Evolutionary conservation across 441 rosid species (phyloP).

Genomic region (Jatropha multifida): DNA sequence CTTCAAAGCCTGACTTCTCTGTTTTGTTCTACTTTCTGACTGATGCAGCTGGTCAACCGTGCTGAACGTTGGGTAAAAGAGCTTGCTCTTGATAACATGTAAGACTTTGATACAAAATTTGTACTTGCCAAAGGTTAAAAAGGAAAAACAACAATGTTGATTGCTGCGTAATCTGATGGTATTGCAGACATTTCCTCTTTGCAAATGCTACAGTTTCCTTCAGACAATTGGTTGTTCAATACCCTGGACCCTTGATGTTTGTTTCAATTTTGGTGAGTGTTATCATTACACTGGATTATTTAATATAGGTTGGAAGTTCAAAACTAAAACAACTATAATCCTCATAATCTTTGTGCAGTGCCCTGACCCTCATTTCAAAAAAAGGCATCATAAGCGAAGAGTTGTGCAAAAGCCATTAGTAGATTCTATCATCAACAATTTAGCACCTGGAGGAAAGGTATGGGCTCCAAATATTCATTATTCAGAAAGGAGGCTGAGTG

Average conservation of each 20-base stretch:
- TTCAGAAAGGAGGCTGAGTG: background rate
- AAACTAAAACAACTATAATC: background rate
- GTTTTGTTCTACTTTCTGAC: conserved; percentile 16
- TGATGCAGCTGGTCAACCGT: conserved; percentile 74
- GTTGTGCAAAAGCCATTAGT: conserved; percentile 79
- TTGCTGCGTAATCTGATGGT: conserved; percentile 6
- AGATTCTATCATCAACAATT: conserved; percentile 47
- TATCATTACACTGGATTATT: background rate
- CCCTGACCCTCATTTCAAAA: conserved; percentile 98
- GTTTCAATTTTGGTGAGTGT: conserved; percentile 83
- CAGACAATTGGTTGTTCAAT: conserved; percentile 50
- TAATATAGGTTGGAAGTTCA: background rate
- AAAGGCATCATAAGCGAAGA: conserved; percentile 87
- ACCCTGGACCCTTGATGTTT: conserved; percentile 77
- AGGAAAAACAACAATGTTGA: background rate
- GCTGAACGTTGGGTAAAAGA: conserved; percentile 80
- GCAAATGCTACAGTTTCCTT: conserved; percentile 86
- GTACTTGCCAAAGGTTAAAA: background rate
- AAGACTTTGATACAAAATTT: conserved; percentile 29
- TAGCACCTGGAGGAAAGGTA: conserved; percentile 81
- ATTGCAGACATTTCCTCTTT: conserved; percentile 72
- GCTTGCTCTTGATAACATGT: conserved; percentile 72
- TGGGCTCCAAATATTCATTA: conserved; percentile 3
- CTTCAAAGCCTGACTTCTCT: conserved; percentile 9
- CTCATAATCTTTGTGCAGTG: conserved; percentile 49